phyloP scores from a whole-genome alignment of 495 filamentous ascomycete species.

The Mytilinidion resinicola region DNA sequence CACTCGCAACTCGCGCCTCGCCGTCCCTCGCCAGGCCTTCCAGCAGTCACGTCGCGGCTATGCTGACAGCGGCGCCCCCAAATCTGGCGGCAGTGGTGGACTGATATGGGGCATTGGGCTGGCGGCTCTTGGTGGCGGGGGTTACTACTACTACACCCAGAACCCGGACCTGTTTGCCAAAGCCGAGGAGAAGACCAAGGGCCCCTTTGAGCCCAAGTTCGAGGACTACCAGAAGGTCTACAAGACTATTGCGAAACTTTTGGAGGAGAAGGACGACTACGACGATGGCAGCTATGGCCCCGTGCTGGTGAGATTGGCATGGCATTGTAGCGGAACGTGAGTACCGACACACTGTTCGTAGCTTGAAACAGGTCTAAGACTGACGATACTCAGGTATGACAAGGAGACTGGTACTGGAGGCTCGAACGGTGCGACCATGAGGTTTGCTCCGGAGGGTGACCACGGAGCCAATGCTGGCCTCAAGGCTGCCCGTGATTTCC shows the following conservation, averaged over 20 bases:
- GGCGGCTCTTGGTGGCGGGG: constrained; percentile 26
- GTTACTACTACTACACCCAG: constrained; percentile 63
- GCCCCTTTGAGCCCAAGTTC: constrained; percentile 64
- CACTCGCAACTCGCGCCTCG: neutral
- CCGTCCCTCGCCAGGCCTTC: constrained; percentile 2
- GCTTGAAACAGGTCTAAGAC: neutral
- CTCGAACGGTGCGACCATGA: constrained; percentile 96
- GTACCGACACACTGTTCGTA: neutral
- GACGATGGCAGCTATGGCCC: constrained; percentile 96
- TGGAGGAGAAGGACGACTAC: constrained; percentile 89
- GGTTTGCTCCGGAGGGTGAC: constrained; percentile 83
- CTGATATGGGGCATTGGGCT: neutral
- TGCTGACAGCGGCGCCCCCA: constrained; percentile 2
- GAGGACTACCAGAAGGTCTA: constrained; percentile 96
- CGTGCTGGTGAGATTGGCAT: constrained; percentile 40
- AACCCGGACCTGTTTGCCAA: constrained; percentile 39
- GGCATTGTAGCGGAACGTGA: constrained; percentile 35
- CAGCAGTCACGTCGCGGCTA: constrained; percentile 2
- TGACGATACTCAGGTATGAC: constrained; percentile 55
- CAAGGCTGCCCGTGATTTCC: constrained; percentile 80
- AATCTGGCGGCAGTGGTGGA: constrained; percentile 1
- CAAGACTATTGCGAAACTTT: constrained; percentile 67
- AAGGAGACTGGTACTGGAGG: constrained; percentile 84
- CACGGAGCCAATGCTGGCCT: constrained; percentile 95
- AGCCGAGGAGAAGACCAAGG: constrained; percentile 23